Evolutionary conservation across 2,329 filamentous ascomycete species (phyloP).

Genomic region (Malbranchea zuffiana): DNA sequence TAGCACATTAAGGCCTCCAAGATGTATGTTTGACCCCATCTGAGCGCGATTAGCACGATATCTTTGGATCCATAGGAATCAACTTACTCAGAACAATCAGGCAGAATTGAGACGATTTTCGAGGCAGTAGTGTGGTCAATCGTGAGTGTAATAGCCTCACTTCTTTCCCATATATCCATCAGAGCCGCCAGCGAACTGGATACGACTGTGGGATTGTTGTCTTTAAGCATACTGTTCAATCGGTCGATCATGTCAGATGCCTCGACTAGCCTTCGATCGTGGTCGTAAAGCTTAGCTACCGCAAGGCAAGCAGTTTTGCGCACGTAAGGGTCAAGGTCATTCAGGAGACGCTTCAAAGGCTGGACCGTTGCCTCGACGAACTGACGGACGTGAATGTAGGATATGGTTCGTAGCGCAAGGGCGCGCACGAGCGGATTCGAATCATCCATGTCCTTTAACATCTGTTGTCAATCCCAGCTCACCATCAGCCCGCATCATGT

Average conservation of each 20-base stretch:
- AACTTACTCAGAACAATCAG: slow-evolving; percentile 89
- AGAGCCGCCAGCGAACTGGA: slow-evolving; percentile 81
- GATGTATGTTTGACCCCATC: slow-evolving; percentile 98
- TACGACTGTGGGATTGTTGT: slow-evolving; percentile 95
- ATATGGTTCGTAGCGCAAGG: slow-evolving; percentile 85
- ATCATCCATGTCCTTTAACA: slow-evolving; percentile 74
- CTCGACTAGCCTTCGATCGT: slow-evolving; percentile 84
- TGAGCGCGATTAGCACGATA: slow-evolving; percentile 27
- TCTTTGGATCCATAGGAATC: neutral
- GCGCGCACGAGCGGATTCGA: slow-evolving; percentile 84
- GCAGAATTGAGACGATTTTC: slow-evolving; percentile 92
- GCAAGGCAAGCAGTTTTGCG: slow-evolving; percentile 94
- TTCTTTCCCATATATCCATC: slow-evolving; percentile 98
- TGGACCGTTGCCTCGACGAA: slow-evolving; percentile 86
- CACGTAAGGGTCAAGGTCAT: slow-evolving; percentile 86
- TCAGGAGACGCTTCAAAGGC: slow-evolving; percentile 70
- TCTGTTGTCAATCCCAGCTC: slow-evolving; percentile 2
- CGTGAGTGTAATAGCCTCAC: slow-evolving; percentile 92
- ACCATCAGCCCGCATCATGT: neutral
- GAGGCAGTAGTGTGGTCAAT: slow-evolving; percentile 97
- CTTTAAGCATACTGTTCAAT: slow-evolving; percentile 77
- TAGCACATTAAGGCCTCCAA: slow-evolving; percentile 97
- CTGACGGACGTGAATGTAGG: slow-evolving; percentile 91
- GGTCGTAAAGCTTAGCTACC: slow-evolving; percentile 95
- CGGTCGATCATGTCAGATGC: slow-evolving; percentile 82